Percentiles rank a stretch among this genome's conserved stretches.
phyloP scores from a whole-genome alignment of 768 basidiomycete genomes.

The Rhizopogon salebrosus region DNA sequence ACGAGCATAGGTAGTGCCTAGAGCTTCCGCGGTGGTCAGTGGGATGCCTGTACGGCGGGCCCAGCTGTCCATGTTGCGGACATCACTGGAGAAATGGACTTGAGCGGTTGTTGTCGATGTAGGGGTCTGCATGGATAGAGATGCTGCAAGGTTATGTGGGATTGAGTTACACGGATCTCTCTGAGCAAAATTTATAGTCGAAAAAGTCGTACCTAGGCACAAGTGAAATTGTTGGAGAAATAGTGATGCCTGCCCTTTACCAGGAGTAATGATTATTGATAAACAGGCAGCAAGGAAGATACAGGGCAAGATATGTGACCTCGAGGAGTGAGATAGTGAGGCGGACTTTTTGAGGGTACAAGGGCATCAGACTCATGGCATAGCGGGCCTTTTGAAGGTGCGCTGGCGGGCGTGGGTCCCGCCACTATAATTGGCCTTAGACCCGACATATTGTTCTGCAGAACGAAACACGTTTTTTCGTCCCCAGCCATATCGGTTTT shows the following conservation, averaged over 20 bases:
- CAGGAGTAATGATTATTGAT: constrained; percentile 17
- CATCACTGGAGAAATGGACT: constrained; percentile 75
- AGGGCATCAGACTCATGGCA: constrained; percentile 22
- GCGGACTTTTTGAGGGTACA: constrained; percentile 20
- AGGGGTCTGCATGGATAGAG: constrained; percentile 25
- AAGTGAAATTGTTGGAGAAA: constrained; percentile 4
- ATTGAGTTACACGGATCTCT: not conserved
- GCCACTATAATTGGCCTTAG: constrained; percentile 46
- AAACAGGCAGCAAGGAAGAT: constrained; percentile 8
- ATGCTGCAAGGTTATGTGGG: not conserved
- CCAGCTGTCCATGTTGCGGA: constrained; percentile 81
- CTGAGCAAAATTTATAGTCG: constrained; percentile 22
- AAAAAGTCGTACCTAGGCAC: constrained; percentile 15
- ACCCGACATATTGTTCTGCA: constrained; percentile 57
- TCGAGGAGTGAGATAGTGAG: constrained; percentile 22
- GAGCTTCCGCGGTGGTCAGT: constrained; percentile 75
- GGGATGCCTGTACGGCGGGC: constrained; percentile 74
- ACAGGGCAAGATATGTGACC: constrained; percentile 13
- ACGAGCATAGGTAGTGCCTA: constrained; percentile 75
- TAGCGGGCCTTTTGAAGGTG: constrained; percentile 38
- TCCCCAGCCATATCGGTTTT: constrained; percentile 40
- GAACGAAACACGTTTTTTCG: constrained; percentile 77
- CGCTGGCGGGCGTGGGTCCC: constrained; percentile 36
- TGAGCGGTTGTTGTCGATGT: constrained; percentile 41
- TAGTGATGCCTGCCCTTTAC: constrained; percentile 26